Evolutionary conservation across 1,139 yeast species (phyloP).

Genomic region (Yamadazyma diospyri): DNA sequence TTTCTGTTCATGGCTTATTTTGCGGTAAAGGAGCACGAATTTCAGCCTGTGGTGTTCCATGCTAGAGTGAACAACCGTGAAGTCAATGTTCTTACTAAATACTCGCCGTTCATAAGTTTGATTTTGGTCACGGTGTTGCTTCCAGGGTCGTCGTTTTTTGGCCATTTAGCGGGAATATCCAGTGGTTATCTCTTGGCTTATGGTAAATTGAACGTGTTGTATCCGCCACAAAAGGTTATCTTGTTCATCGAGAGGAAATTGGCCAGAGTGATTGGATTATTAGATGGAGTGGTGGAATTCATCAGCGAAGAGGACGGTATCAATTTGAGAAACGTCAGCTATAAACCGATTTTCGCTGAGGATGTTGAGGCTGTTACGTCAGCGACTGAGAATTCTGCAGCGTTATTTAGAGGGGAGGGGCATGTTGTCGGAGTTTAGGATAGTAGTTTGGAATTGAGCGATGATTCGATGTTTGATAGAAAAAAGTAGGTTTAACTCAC

Average conservation of each 20-base stretch:
- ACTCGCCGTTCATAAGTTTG: slow-evolving; percentile 56
- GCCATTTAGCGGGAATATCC: slow-evolving; percentile 53
- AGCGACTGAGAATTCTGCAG: slow-evolving; percentile 7
- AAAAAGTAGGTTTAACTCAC: background rate
- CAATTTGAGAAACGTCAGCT: slow-evolving; percentile 37
- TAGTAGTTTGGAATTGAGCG: background rate
- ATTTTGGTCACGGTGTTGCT: slow-evolving; percentile 47
- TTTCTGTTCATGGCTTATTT: slow-evolving; percentile 68
- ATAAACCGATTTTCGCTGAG: slow-evolving; percentile 29
- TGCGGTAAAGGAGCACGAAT: slow-evolving; percentile 56
- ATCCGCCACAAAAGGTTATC: slow-evolving; percentile 66
- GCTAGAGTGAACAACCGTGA: slow-evolving; percentile 19
- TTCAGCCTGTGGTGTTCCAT: slow-evolving; percentile 42
- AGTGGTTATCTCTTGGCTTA: slow-evolving; percentile 48
- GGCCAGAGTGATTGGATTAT: slow-evolving; percentile 43
- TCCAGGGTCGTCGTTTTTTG: slow-evolving; percentile 62
- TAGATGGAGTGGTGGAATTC: slow-evolving; percentile 54
- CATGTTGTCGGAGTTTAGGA: slow-evolving; percentile 24
- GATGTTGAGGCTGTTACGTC: slow-evolving; percentile 22
- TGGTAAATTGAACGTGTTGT: slow-evolving; percentile 53
- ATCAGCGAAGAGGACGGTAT: slow-evolving; percentile 56
- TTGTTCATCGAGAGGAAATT: slow-evolving; percentile 63
- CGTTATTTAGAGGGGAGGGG: slow-evolving; percentile 30
- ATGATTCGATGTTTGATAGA: background rate
- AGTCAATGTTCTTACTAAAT: slow-evolving; percentile 54